Evolutionary conservation across 2,329 filamentous ascomycete species (phyloP).

Genomic region (Phyllosticta citribraziliensis): DNA sequence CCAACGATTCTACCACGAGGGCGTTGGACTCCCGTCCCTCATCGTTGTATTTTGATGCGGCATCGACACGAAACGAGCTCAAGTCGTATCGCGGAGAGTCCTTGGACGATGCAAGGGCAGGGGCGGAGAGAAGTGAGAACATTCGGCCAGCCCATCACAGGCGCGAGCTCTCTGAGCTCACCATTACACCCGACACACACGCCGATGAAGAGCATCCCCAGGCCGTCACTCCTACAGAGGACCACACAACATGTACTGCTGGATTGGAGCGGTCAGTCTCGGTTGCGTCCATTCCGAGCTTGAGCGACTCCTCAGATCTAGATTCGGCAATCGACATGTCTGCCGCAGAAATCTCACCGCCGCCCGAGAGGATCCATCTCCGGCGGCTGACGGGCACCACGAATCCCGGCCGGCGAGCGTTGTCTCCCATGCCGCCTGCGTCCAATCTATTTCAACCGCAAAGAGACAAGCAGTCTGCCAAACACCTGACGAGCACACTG

Average conservation of each 20-base stretch:
- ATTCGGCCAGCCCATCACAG: conserved; percentile 18
- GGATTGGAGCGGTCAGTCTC: conserved; percentile 17
- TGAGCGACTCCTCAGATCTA: conserved; percentile 29
- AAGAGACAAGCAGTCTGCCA: conserved; percentile 18
- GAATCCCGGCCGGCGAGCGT: conserved; percentile 39
- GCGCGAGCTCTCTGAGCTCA: conserved; percentile 27
- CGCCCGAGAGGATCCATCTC: conserved; percentile 27
- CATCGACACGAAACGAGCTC: not conserved
- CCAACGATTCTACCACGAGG: conserved; percentile 7
- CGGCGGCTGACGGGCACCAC: conserved; percentile 43
- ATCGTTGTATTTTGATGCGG: conserved; percentile 5
- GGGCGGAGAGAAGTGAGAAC: not conserved
- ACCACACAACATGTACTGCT: not conserved
- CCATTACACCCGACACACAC: conserved; percentile 19
- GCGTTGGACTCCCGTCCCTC: not conserved
- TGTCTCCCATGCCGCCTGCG: conserved; percentile 59
- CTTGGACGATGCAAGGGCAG: not conserved
- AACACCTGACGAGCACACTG: conserved; percentile 41
- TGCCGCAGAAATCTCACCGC: conserved; percentile 31
- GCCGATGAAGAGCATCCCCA: conserved; percentile 10
- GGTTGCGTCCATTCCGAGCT: conserved; percentile 35
- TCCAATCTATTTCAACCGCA: conserved; percentile 50
- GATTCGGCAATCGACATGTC: conserved; percentile 32
- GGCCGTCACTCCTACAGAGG: not conserved
- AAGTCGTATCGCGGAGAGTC: not conserved